These are phyloP conservation scores for Globisporangium lucens DNA, from an alignment of 352 stramenopile genomes.

Conservation along the genomic window DNA sequence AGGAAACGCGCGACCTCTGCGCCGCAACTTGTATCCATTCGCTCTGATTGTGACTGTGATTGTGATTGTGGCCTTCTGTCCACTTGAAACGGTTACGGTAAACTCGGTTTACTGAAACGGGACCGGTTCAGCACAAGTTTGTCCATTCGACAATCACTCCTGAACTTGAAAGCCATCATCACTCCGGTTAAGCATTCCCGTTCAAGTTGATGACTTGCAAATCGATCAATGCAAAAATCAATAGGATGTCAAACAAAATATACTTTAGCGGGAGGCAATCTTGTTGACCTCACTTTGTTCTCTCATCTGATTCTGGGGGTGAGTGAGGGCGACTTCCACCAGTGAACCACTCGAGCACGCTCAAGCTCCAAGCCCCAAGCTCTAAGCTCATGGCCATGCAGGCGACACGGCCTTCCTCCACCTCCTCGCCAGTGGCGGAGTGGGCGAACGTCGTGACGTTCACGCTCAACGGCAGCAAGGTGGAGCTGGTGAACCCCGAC, in stretches of 20 bases:
- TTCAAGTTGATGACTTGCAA: neutral
- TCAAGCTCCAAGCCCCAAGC: no score
- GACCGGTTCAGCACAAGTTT: neutral
- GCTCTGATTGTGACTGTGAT: neutral
- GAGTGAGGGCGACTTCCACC: neutral
- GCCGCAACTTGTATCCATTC: conserved; percentile 41
- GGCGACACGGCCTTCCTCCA: neutral
- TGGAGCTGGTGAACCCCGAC: conserved; percentile 29
- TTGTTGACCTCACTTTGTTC: neutral
- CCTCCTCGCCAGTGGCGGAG: conserved; percentile 1
- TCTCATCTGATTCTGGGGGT: conserved; percentile 2
- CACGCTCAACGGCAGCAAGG: conserved; percentile 10
- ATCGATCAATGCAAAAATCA: neutral
- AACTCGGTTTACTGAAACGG: neutral
- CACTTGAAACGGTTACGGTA: neutral
- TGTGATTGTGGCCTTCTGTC: neutral
- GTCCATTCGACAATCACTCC: neutral
- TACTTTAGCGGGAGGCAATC: neutral
- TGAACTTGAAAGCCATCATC: conserved; percentile 1
- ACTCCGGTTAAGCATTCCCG: neutral
- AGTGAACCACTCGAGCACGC: no score
- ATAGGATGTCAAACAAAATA: neutral
- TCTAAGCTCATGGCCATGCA: neutral
- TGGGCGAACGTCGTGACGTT: conserved; percentile 17
- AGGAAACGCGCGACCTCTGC: conserved; percentile 38